These are phyloP conservation scores for Trichoderma gracile DNA, from an alignment of 2,329 filamentous ascomycete genomes.

Conservation along the genomic window DNA sequence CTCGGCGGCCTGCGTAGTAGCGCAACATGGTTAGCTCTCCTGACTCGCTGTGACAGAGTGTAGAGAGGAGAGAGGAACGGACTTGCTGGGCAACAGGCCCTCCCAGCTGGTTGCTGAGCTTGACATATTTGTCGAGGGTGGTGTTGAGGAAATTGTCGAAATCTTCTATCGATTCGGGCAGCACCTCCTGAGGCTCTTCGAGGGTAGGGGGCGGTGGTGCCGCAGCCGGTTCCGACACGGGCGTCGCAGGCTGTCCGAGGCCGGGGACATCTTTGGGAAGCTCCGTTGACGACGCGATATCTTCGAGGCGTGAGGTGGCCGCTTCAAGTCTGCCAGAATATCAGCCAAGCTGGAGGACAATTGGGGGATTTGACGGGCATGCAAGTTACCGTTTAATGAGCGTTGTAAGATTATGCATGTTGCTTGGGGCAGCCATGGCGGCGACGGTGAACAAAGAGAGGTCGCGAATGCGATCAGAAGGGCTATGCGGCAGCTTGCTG, in stretches of 20 bases:
- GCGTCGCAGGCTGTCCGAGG: slow-evolving; percentile 44
- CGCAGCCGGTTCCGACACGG: slow-evolving; percentile 35
- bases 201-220: slow-evolving; percentile 44
- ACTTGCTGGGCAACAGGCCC: slow-evolving; percentile 80
- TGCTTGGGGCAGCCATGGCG: slow-evolving; percentile 68
- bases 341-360: slow-evolving; percentile 44
- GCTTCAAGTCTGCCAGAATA: slow-evolving; percentile 78
- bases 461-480: background rate
- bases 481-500: background rate
- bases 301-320: slow-evolving; percentile 91
- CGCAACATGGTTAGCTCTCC: slow-evolving; percentile 1
- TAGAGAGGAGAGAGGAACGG: slow-evolving; percentile 31
- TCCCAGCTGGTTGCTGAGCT: slow-evolving; percentile 75
- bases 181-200: slow-evolving; percentile 50
- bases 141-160: slow-evolving; percentile 78
- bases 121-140: slow-evolving; percentile 75
- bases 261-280: slow-evolving; percentile 53
- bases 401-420: slow-evolving; percentile 96
- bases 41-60: background rate
- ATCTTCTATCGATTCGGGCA: slow-evolving; percentile 80
- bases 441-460: background rate
- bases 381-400: slow-evolving; percentile 87
- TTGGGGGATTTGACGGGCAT: background rate
- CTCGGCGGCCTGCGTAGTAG: slow-evolving; percentile 47
- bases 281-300: slow-evolving; percentile 81